Percentiles rank a stretch among this genome's conserved stretches.
Evolutionary conservation across 2,329 filamentous ascomycete genomes (phyloP).

Genomic region (Chaetothyriales sp.): DNA sequence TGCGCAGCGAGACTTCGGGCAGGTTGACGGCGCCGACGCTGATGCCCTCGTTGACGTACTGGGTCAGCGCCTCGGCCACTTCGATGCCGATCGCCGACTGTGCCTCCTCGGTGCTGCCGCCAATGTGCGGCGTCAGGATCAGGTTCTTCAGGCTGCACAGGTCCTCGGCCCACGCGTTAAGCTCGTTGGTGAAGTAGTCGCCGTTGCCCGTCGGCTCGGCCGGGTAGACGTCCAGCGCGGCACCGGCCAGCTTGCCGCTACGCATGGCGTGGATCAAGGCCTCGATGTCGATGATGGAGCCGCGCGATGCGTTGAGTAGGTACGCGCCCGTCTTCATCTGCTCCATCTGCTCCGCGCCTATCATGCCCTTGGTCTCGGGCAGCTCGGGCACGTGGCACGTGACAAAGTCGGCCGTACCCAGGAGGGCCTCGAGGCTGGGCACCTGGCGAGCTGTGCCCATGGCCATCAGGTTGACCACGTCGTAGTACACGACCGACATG

Average conservation of each 20-base stretch:
- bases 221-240: constrained; percentile 92
- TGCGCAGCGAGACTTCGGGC: constrained; percentile 84
- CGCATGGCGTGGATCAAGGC: constrained; percentile 80
- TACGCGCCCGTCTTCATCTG: constrained; percentile 91
- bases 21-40: constrained; percentile 90
- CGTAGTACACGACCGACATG: constrained; percentile 96
- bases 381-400: constrained; percentile 90
- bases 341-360: constrained; percentile 62
- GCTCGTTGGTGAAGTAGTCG: constrained; percentile 74
- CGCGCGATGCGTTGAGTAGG: constrained; percentile 89
- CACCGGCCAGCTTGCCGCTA: constrained; percentile 74
- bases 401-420: constrained; percentile 75
- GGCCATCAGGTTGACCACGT: constrained; percentile 87
- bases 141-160: constrained; percentile 77
- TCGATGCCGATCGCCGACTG: constrained; percentile 92
- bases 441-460: constrained; percentile 81
- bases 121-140: constrained; percentile 92
- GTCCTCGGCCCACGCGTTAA: constrained; percentile 78
- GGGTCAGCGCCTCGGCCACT: constrained; percentile 73
- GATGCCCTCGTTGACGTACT: constrained; percentile 90
- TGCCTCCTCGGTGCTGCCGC: constrained; percentile 93
- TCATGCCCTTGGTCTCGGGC: constrained; percentile 84
- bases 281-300: constrained; percentile 85
- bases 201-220: constrained; percentile 89
- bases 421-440: constrained; percentile 58